These are phyloP conservation scores for Penicillium angulare DNA, from an alignment of 495 filamentous ascomycete species.

Conservation along the genomic window DNA sequence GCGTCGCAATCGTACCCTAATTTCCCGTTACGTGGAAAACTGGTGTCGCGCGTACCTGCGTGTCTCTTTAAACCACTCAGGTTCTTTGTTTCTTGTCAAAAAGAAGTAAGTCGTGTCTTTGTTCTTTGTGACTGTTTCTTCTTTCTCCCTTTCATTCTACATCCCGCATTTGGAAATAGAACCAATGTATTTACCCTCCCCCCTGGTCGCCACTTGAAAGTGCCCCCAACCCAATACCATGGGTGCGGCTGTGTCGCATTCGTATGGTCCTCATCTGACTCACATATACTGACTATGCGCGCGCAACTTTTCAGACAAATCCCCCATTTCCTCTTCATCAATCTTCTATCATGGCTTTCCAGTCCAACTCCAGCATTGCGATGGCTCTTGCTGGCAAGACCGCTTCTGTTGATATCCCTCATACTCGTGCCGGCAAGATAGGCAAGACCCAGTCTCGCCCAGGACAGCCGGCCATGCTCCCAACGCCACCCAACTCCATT, in stretches of 20 bases:
- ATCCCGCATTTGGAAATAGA: not conserved
- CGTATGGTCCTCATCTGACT: conserved; percentile 28
- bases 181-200: too few relatives aligned
- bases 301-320: conserved; percentile 10
- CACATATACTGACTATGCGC: conserved; percentile 11
- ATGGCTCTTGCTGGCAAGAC: conserved; percentile 64
- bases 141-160: not conserved
- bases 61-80: too few relatives aligned
- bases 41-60: conserved; percentile 10
- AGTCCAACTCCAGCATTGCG: conserved; percentile 56
- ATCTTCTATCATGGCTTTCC: conserved; percentile 46
- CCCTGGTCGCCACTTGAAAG: conserved; percentile 17
- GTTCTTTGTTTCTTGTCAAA: conserved; percentile 11
- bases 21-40: conserved; percentile 11
- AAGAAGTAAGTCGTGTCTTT: conserved; percentile 19
- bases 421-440: conserved; percentile 60
- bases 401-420: conserved; percentile 69
- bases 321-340: conserved; percentile 1
- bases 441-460: conserved; percentile 56
- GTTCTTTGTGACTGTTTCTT: not conserved
- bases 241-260: conserved; percentile 17
- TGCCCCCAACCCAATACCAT: conserved; percentile 11
- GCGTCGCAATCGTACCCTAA: conserved; percentile 21
- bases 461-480: conserved; percentile 61
- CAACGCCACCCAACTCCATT: conserved; percentile 94